Base-by-base conservation (phyloP, 169 alveolate genomes). In the Babesia divergens region DNA sequence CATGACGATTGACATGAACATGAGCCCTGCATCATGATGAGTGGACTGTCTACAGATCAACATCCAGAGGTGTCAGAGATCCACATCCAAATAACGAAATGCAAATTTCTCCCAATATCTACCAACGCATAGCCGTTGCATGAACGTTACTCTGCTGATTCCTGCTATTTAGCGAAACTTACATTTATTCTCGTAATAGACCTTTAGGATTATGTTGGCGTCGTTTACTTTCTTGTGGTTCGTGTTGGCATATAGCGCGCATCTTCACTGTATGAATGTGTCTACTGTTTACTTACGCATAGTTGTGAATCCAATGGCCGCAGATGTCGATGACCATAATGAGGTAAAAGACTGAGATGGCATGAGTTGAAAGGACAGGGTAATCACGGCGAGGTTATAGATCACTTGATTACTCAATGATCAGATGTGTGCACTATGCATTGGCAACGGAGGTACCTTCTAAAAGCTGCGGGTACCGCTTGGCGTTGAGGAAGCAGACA, bases 261-360 rank as follows among this genome's bases (percentile, higher is more conserved):
- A 80, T 0, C 88, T 80, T 32, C 2, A 13, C 51, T 20, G 0
- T 6, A 40, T 40, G 28, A 49, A 50, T 46, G 29, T 4, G 28
- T 14, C 22, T 0, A 1, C 31, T 9, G 6, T 28, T n/a, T 16
- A 67, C 86, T 47, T 69, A 80, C 88, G 74, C 84, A 38, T 80
- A 80, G 79, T 69, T 69, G 79, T 80, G 84, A 14, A 71, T 4
- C 84, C 88, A 68, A 55, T 80, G 88, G 4, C 88, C 88, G 38
- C 65, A 65, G 42, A 80, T 51, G 52, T 80, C 88, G 37, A 50
- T 24, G 16, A 58, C 69, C 59, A 67, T 24, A 13, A 51, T 1
- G 44, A 67, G 43, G 66, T 66, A 76, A 47, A 76, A 62, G 20
- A 14, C 84, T 74, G 62, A 18, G 32, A 6, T 20, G 42, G 35